Evolutionary conservation across 257 asterid genomes (phyloP).

Genomic region (Solanum corneliomulleri): DNA sequence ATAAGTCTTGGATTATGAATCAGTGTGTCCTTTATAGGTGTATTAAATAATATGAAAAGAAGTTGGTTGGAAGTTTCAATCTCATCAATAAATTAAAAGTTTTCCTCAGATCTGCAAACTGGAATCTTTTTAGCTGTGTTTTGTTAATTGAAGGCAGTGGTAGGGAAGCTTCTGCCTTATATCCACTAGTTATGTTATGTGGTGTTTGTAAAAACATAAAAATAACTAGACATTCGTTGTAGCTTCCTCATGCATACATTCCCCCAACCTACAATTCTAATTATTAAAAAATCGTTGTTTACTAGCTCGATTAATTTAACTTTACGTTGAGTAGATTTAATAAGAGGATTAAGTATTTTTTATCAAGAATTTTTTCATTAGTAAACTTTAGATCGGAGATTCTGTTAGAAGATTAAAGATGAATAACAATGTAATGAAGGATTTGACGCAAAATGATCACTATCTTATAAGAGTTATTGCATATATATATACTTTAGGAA

Average conservation of each 20-base stretch:
- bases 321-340: too few species aligned
- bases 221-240: neutral
- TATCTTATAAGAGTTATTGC: too few species aligned
- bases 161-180: neutral
- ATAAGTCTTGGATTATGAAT: neutral
- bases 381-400: too few species aligned
- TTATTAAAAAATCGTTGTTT: too few species aligned
- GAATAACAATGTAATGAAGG: too few species aligned
- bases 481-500: too few species aligned
- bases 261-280: neutral
- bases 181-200: neutral
- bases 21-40: neutral
- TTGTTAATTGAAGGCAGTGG: neutral
- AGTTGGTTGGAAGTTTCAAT: conserved; percentile 2
- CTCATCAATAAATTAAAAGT: neutral
- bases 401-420: too few species aligned
- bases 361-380: too few species aligned
- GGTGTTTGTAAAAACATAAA: neutral
- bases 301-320: neutral
- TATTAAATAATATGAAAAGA: conserved; percentile 2
- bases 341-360: neutral
- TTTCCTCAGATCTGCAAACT: neutral
- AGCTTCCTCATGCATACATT: neutral
- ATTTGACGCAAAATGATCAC: too few species aligned
- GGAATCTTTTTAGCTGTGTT: conserved; percentile 6